phyloP scores from a whole-genome alignment of 2,329 filamentous ascomycete genomes.

The Elsinoe fawcettii region DNA sequence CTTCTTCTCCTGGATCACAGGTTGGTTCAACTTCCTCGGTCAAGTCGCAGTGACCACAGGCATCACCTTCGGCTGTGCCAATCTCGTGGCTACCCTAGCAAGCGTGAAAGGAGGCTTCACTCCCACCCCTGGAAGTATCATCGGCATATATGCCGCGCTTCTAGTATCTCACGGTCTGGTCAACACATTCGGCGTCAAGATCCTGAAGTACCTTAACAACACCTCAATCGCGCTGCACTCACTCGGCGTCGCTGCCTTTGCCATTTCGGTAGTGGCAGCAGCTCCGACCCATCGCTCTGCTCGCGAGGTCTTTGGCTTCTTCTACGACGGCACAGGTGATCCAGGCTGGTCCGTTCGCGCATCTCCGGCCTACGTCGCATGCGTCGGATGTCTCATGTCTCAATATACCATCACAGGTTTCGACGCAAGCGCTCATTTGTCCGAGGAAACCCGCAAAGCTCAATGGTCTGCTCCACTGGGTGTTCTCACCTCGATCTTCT shows the following conservation, averaged over 20 bases:
- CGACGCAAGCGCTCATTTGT: slow-evolving; percentile 50
- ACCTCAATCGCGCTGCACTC: slow-evolving; percentile 49
- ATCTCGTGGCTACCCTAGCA: slow-evolving; percentile 40
- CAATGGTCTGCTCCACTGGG: slow-evolving; percentile 52
- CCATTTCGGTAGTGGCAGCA: slow-evolving; percentile 50
- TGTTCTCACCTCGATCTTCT: slow-evolving; percentile 49
- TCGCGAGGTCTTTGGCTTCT: slow-evolving; percentile 20
- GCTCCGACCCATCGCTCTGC: slow-evolving; percentile 50
- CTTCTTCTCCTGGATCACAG: slow-evolving; percentile 43
- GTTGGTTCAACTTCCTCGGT: slow-evolving; percentile 44
- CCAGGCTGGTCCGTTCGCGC: slow-evolving; percentile 48
- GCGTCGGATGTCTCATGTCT: slow-evolving; percentile 47
- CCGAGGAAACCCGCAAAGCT: slow-evolving; percentile 51
- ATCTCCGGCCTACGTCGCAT: slow-evolving; percentile 47
- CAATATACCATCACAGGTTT: slow-evolving; percentile 51
- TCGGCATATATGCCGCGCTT: slow-evolving; percentile 54
- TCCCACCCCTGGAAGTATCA: slow-evolving; percentile 42
- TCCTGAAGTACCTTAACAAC: slow-evolving; percentile 52
- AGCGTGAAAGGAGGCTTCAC: slow-evolving; percentile 38
- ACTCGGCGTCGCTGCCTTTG: slow-evolving; percentile 45
- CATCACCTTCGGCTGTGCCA: slow-evolving; percentile 41
- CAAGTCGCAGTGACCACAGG: slow-evolving; percentile 45
- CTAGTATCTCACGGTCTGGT: slow-evolving; percentile 48
- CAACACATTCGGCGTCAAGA: slow-evolving; percentile 51
- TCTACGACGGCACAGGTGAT: slow-evolving; percentile 45